Evolutionary conservation across 2,329 filamentous ascomycete species (phyloP), one percentile per base, ranked within the genome.

Genomic region (Pyricularia sp.): DNA sequence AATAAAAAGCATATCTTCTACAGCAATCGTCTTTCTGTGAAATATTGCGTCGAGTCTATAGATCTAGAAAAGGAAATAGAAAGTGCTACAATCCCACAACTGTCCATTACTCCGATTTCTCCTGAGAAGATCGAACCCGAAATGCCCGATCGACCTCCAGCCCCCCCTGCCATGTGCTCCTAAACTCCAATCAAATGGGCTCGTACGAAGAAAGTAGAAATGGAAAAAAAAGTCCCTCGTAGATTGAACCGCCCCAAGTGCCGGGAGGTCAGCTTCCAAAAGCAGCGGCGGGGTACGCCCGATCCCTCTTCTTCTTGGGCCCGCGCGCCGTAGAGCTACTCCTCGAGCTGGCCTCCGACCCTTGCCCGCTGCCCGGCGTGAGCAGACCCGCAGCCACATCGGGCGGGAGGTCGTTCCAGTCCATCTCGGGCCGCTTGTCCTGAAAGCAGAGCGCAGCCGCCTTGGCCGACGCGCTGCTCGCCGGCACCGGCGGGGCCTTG

Each of bases 361-460:
- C 28, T 25, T 55, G 36, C 65, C 26, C 65, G 42, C 65, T 55
- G 33, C 33, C 65, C 36, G 36, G 50, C 26, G 50, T 50, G 23
- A 31, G 70, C 11, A 72, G 73, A 2, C 61, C 67, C 75, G 74
- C 58, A 77, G 72, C 36, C 59, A 61, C 65, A 28, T 90, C 87
- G 11, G 81, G 80, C 0, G 88, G 88, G 11, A 90, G 74, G 74
- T 90, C 88, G 77, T 90, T 90, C 88, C 88, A 90, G 74, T 90
- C 88, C 33, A 78, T 86, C 25, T 85, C 83, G 2, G 88, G 84
- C 7, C 87, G 81, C 72, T 80, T 77, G 70, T 86, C 88, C 76
- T 89, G 87, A 75, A 83, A 90, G 0, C 86, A 89, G 65, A 80
- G 77, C 26, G 76, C 74, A 50, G 70, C 71, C 70, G 71, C 69